These are phyloP conservation scores for Lachnellula subtilissima DNA, from an alignment of 2,329 filamentous ascomycete genomes.

Conservation along the genomic window DNA sequence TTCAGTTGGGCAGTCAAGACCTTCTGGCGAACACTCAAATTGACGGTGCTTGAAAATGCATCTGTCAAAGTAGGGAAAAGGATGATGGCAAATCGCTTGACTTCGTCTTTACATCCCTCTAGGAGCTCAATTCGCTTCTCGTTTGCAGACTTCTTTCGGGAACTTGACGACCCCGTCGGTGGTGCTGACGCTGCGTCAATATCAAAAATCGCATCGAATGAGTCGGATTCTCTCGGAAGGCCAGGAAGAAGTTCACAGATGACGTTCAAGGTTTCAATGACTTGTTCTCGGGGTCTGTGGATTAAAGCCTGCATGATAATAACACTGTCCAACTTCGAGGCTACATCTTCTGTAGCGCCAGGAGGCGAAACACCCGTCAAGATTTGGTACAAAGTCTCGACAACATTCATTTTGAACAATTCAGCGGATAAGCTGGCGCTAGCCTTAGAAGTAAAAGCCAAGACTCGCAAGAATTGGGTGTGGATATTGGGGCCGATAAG, in stretches of 20 bases:
- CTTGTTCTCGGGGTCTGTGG: conserved; percentile 89
- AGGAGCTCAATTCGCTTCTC: conserved; percentile 80
- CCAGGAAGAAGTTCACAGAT: conserved; percentile 89
- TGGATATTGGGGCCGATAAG: conserved; percentile 91
- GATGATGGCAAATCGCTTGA: conserved; percentile 88
- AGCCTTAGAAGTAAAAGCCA: conserved; percentile 84
- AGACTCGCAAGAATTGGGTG: conserved; percentile 88
- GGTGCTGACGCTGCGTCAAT: conserved; percentile 36
- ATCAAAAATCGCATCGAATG: conserved; percentile 42
- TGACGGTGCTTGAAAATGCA: conserved; percentile 96
- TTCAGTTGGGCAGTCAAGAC: conserved; percentile 94
- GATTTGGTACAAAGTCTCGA: conserved; percentile 96
- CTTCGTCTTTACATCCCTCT: conserved; percentile 75
- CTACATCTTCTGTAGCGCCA: conserved; percentile 68
- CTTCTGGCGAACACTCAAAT: conserved; percentile 88
- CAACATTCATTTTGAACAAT: conserved; percentile 91
- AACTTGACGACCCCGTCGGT: conserved; percentile 37
- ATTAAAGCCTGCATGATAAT: conserved; percentile 98
- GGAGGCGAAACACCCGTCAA: conserved; percentile 93
- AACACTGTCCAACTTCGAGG: conserved; percentile 87
- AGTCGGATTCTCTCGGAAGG: conserved; percentile 52
- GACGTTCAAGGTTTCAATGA: conserved; percentile 95
- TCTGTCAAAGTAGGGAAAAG: conserved; percentile 93
- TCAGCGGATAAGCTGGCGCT: conserved; percentile 85
- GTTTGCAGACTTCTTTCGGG: conserved; percentile 55